These are phyloP conservation scores for Amanita pseudoporphyria DNA, from an alignment of 768 basidiomycete species.

Conservation along the genomic window DNA sequence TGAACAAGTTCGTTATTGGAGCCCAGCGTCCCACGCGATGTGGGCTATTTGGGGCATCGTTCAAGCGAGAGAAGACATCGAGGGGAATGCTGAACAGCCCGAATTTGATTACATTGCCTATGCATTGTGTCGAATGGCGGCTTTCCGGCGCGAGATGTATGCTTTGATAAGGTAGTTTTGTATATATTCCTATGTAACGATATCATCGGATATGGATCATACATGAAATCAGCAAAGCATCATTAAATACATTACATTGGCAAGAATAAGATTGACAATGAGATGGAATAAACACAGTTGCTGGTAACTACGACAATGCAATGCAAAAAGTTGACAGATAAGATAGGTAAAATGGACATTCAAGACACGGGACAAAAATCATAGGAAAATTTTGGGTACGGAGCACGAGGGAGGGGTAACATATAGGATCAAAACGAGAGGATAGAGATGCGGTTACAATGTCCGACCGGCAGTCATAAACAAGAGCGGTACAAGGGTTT, in stretches of 20 bases:
- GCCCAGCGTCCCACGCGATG: constrained; percentile 81
- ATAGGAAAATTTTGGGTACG: constrained; percentile 7
- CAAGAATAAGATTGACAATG: constrained; percentile 21
- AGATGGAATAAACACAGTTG: constrained; percentile 34
- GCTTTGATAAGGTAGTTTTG: constrained; percentile 31
- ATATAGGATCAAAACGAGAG: constrained; percentile 1
- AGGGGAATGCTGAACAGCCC: constrained; percentile 43
- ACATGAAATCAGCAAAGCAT: neutral
- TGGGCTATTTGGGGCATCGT: constrained; percentile 96
- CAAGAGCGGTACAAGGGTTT: constrained; percentile 17
- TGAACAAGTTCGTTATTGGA: constrained; percentile 77
- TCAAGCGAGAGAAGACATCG: constrained; percentile 72
- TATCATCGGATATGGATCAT: neutral
- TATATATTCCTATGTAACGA: neutral
- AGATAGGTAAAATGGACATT: constrained; percentile 27
- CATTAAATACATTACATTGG: constrained; percentile 7
- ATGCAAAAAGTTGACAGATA: constrained; percentile 30
- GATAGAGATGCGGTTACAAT: constrained; percentile 16
- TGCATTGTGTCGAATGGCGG: constrained; percentile 55
- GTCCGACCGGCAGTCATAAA: constrained; percentile 34
- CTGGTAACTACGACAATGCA: constrained; percentile 32
- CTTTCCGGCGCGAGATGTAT: constrained; percentile 48
- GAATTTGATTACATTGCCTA: constrained; percentile 93
- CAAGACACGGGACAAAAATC: constrained; percentile 16
- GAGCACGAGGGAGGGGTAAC: neutral